Conservation (phyloP, 1,139 yeast species). For the Pichia sp. region DNA sequence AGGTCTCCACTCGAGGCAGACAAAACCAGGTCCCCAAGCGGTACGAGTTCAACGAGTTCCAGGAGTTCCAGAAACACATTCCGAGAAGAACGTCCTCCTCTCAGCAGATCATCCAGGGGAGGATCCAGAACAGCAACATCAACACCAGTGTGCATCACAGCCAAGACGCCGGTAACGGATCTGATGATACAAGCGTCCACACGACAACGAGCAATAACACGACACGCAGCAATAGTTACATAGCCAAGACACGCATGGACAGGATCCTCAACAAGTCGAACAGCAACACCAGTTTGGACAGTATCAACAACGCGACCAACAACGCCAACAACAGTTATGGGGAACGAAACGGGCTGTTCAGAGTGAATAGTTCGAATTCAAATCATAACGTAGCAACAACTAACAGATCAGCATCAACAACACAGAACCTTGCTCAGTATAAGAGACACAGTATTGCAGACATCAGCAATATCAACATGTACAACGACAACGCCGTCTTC, state of each 20-base stretch:
- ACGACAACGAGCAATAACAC: too few relatives aligned
- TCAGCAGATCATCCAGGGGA: not conserved
- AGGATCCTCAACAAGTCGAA: not conserved
- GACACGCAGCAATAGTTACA: too few relatives aligned
- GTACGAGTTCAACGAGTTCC: conserved; percentile 20
- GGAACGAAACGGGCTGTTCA: not conserved
- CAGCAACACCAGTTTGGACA: not conserved
- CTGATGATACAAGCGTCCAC: too few relatives aligned
- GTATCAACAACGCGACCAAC: too few relatives aligned
- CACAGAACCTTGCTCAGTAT: conserved; percentile 14
- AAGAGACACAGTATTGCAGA: conserved; percentile 25
- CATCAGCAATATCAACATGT: conserved; percentile 20
- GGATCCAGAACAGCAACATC: not conserved
- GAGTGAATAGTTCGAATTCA: not conserved
- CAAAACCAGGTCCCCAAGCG: conserved; percentile 28
- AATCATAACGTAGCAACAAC: too few relatives aligned
- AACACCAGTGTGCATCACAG: too few relatives aligned
- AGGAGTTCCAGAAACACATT: conserved; percentile 21
- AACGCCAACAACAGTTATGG: not conserved
- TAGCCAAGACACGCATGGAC: too few relatives aligned
- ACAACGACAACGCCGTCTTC: conserved; percentile 26
- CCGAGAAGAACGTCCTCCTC: conserved; percentile 15
- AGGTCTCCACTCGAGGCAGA: conserved; percentile 23
- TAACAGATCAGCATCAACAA: too few relatives aligned
- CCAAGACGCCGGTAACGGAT: too few relatives aligned